Percentiles rank a stretch among this genome's conserved stretches.
These are phyloP conservation scores for Alternaria tenuissima DNA, from an alignment of 2,329 filamentous ascomycete genomes.

Conservation along the genomic window DNA sequence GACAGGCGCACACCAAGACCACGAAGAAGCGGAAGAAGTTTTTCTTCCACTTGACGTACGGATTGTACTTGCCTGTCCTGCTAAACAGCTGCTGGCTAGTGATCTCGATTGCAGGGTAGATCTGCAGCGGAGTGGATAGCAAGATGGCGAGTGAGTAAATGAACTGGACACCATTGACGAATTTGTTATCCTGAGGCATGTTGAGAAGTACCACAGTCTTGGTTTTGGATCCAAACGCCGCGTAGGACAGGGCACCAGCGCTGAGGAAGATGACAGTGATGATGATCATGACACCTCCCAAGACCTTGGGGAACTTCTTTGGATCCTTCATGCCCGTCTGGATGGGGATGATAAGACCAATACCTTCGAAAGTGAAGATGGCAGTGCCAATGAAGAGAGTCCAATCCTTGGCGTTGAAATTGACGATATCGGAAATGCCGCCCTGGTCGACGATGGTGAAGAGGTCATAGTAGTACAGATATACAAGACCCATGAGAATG, in stretches of 20 bases:
- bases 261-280: slow-evolving; percentile 90
- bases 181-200: slow-evolving; percentile 90
- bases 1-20: slow-evolving; percentile 82
- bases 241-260: slow-evolving; percentile 93
- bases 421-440: slow-evolving; percentile 83
- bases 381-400: slow-evolving; percentile 98
- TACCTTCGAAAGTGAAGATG: slow-evolving; percentile 98
- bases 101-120: slow-evolving; percentile 97
- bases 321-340: slow-evolving; percentile 97
- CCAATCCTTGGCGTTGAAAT: slow-evolving; percentile 93
- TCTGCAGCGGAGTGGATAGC: slow-evolving; percentile 91
- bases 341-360: slow-evolving; percentile 96
- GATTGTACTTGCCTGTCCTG: slow-evolving; percentile 95
- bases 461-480: slow-evolving; percentile 95
- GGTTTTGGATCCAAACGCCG: slow-evolving; percentile 92
- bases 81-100: slow-evolving; percentile 94
- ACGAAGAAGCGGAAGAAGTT: slow-evolving; percentile 95
- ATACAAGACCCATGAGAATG: slow-evolving; percentile 89
- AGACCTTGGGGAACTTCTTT: slow-evolving; percentile 86
- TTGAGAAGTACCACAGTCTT: slow-evolving; percentile 97
- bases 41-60: slow-evolving; percentile 99
- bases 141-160: slow-evolving; percentile 98
- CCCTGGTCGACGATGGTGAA: slow-evolving; percentile 76
- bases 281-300: slow-evolving; percentile 91
- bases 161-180: slow-evolving; percentile 96